Base-by-base conservation (phyloP, 2,329 filamentous ascomycete genomes). In the Cladosporium cucumerinum region DNA sequence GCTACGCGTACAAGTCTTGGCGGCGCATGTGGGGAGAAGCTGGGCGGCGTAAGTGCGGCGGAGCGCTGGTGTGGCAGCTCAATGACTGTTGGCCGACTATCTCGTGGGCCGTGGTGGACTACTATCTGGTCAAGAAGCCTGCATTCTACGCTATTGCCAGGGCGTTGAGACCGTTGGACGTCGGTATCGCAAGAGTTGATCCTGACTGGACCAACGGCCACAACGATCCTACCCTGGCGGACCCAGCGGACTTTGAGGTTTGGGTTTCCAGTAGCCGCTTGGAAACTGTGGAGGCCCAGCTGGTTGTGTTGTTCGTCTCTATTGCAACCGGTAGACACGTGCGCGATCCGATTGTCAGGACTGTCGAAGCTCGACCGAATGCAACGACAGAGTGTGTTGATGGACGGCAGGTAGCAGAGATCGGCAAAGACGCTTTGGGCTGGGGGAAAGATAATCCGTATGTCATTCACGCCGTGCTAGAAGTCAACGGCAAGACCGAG, bases 51-150 rank as follows among this genome's bases (percentile, higher is more conserved):
- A 89, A 90, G 75, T 93, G 89, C 70, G 89, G 85, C 64, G 91
- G 91, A 43, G 90, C 89, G 2, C 81, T 94, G 32, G 88, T 93
- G 18, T 94, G 91, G 91, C 91, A 94, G 78, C 86, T 92, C 71
- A 93, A 94, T 74, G 91, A 94, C 78, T 93, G 90, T 80, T 94
- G 90, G 90, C 91, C 91, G 1, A 89, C 91, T 36, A 93, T 89
- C 3, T 91, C 88, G 25, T 94, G 87, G 87, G 81, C 89, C 12
- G 91, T 94, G 67, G 88, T 87, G 66, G 91, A 94, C 76, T 93
- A 91, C 78, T 91, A 89, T 73, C 85, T 89, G 28, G 86, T 90
- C 5, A 91, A 90, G 23, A 94, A 94, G 77, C 86, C 87, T 62
- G 89, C 90, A 2, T 94, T 92, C 77, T 93, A 86, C 73, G 86